Evolutionary conservation across 305 asterid species (phyloP).

Genomic region (Andrographis paniculata): DNA sequence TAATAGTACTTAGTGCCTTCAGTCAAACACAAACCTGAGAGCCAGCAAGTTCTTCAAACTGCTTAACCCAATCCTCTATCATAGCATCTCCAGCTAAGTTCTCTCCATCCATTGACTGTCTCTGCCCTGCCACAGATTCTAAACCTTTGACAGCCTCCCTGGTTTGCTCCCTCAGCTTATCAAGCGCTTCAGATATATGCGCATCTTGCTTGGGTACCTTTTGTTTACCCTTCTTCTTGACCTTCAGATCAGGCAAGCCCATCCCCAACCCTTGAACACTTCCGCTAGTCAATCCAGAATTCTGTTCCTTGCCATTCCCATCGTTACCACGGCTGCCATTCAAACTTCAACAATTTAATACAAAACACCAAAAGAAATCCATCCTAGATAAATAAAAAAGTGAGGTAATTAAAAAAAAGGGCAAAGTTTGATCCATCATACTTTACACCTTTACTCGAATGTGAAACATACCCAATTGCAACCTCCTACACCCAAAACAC

Average conservation of each 20-base stretch:
- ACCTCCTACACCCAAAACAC: not conserved
- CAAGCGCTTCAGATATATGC: slow-evolving; percentile 83
- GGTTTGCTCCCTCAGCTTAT: slow-evolving; percentile 87
- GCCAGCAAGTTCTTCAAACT: slow-evolving; percentile 92
- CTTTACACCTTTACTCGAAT: not conserved
- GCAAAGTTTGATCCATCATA: slow-evolving; percentile 11
- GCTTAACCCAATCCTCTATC: slow-evolving; percentile 97
- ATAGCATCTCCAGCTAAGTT: slow-evolving; percentile 60
- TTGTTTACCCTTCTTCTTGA: slow-evolving; percentile 79
- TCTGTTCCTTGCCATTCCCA: slow-evolving; percentile 44
- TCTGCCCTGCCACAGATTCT: slow-evolving; percentile 59
- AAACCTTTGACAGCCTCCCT: slow-evolving; percentile 86
- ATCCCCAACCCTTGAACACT: slow-evolving; percentile 80
- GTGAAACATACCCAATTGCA: not conserved
- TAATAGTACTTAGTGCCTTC: not conserved
- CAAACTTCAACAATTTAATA: slow-evolving; percentile 33
- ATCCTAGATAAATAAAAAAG: not conserved
- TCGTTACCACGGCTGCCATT: slow-evolving; percentile 16
- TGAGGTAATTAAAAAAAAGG: not conserved
- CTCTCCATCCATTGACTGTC: slow-evolving; percentile 33
- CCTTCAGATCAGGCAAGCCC: slow-evolving; percentile 90
- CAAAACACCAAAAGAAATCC: not conserved
- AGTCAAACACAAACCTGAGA: slow-evolving; percentile 51
- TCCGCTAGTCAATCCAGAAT: slow-evolving; percentile 28
- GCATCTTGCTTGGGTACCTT: slow-evolving; percentile 56